phyloP scores from a whole-genome alignment of 2,329 filamentous ascomycete species.

The Sclerotinia subarctica region DNA sequence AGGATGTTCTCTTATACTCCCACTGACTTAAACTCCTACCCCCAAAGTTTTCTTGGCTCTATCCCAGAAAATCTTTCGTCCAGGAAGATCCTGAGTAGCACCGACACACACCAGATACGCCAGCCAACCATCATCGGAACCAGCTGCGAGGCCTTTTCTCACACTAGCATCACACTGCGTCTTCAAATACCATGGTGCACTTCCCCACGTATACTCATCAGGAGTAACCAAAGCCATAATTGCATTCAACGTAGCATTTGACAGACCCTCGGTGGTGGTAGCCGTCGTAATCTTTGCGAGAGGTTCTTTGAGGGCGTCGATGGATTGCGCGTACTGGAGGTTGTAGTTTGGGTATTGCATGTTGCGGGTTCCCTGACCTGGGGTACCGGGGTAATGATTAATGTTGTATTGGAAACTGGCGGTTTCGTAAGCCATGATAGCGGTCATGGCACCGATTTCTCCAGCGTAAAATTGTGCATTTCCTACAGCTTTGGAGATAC shows the following conservation, averaged over 20 bases:
- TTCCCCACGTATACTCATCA: slow-evolving; percentile 53
- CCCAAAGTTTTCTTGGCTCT: slow-evolving; percentile 45
- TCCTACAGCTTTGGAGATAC: not conserved
- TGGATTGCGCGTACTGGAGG: slow-evolving; percentile 49
- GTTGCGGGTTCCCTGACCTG: slow-evolving; percentile 62
- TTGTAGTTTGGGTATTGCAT: slow-evolving; percentile 61
- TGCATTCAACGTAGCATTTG: slow-evolving; percentile 38
- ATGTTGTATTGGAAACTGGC: slow-evolving; percentile 60
- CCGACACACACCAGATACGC: slow-evolving; percentile 55
- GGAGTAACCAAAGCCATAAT: slow-evolving; percentile 50
- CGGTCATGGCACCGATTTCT: slow-evolving; percentile 58
- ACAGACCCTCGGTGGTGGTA: slow-evolving; percentile 35
- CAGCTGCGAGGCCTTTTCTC: slow-evolving; percentile 42
- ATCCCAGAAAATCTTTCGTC: slow-evolving; percentile 49
- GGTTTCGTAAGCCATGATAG: slow-evolving; percentile 59
- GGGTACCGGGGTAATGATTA: slow-evolving; percentile 51
- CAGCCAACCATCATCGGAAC: slow-evolving; percentile 49
- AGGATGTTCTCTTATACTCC: slow-evolving; percentile 15
- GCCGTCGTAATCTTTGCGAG: slow-evolving; percentile 35
- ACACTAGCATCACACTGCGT: slow-evolving; percentile 50
- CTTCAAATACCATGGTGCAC: slow-evolving; percentile 59
- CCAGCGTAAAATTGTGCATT: not conserved
- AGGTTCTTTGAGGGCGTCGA: slow-evolving; percentile 44
- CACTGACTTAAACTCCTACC: slow-evolving; percentile 28
- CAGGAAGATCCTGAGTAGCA: slow-evolving; percentile 43